Conservation (phyloP, 306 rosid genomes). For the Sicyos baderoa region DNA sequence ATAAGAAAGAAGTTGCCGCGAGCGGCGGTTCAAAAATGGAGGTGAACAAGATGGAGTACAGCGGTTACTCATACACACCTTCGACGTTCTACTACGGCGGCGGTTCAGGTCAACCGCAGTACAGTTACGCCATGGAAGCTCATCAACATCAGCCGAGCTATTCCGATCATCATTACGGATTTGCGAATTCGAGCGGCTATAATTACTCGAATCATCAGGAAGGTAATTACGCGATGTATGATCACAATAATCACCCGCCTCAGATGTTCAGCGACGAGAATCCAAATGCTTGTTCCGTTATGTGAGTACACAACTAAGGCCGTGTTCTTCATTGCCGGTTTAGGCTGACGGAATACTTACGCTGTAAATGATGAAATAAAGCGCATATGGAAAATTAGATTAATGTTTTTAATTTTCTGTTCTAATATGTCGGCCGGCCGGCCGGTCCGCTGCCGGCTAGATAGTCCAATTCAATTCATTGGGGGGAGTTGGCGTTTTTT, state of each 20-base stretch:
- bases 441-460: slow-evolving; percentile 11
- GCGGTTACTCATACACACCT: slow-evolving; percentile 30
- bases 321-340: neutral
- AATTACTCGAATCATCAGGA: slow-evolving; percentile 27
- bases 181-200: slow-evolving; percentile 32
- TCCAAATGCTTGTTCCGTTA: slow-evolving; percentile 75
- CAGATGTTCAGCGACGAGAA: slow-evolving; percentile 80
- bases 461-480: slow-evolving; percentile 17
- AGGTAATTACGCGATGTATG: slow-evolving; percentile 26
- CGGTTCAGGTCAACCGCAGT: slow-evolving; percentile 25
- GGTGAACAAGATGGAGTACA: slow-evolving; percentile 53
- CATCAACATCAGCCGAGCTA: slow-evolving; percentile 25
- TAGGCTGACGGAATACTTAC: slow-evolving; percentile 5
- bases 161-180: slow-evolving; percentile 22
- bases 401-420: neutral
- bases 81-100: slow-evolving; percentile 27
- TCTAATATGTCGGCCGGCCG: neutral
- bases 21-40: slow-evolving; percentile 31
- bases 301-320: slow-evolving; percentile 33
- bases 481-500: neutral
- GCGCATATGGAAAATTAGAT: neutral
- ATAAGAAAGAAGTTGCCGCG: slow-evolving; percentile 20
- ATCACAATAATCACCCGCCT: slow-evolving; percentile 29
- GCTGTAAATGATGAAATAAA: slow-evolving; percentile 12
- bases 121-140: slow-evolving; percentile 38